Conservation (phyloP, 139 green algal genomes). For the Chlorokybus atmophyticus region DNA sequence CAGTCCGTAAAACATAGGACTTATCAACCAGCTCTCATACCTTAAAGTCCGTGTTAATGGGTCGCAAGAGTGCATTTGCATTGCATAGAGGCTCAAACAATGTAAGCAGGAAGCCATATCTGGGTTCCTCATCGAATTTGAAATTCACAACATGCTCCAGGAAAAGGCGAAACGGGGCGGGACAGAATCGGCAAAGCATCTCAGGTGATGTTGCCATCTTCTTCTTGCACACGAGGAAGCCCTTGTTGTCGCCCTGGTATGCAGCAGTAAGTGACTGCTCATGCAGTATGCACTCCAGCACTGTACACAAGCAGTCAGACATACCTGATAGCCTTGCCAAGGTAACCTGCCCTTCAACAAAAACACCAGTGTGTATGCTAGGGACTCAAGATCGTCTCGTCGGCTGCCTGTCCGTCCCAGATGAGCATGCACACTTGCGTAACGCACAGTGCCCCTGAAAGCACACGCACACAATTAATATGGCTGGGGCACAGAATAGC, state of each 20-base stretch:
- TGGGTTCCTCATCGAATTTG: conserved; percentile 96
- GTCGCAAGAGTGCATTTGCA: conserved; percentile 42
- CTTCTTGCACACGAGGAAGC: conserved; percentile 99
- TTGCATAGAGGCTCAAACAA: conserved; percentile 91
- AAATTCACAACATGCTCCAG: conserved; percentile 92
- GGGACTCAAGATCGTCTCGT: conserved; percentile 89
- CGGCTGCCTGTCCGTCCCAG: conserved; percentile 83
- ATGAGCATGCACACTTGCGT: conserved; percentile 94
- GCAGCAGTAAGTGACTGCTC: conserved; percentile 30
- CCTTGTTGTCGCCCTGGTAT: conserved; percentile 97
- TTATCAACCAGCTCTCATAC: too few species aligned
- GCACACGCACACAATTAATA: background rate
- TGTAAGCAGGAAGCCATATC: conserved; percentile 63
- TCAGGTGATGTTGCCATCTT: conserved; percentile 96
- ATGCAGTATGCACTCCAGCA: background rate
- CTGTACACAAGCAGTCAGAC: background rate
- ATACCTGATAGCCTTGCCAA: conserved; percentile 82
- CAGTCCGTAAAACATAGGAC: too few species aligned
- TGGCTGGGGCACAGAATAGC: conserved; percentile 8
- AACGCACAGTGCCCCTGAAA: conserved; percentile 80
- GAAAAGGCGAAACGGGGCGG: conserved; percentile 82
- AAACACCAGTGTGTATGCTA: conserved; percentile 98
- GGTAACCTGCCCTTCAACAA: conserved; percentile 83
- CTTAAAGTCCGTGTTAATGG: conserved; percentile 68
- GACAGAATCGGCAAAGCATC: conserved; percentile 90